Evolutionary conservation across 805 yeast species (phyloP), one percentile per base, ranked within the genome.

Genomic region (Zygotorulaspora sp.): DNA sequence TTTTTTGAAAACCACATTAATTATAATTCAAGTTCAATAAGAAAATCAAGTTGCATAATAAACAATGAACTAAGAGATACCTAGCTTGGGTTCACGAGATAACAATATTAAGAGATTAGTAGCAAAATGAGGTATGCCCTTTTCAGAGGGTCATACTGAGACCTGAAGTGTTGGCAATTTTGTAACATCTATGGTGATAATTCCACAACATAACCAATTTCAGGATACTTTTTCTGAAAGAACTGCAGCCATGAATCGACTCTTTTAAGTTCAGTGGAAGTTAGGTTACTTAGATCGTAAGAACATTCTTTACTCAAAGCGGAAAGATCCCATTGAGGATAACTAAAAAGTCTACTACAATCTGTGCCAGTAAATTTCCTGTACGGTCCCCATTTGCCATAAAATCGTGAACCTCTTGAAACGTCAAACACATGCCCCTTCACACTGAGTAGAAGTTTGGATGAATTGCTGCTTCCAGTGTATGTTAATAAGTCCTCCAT

Each of bases 331-430:
- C 52, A 51, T 18, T 41, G 37, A 2, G 48, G 37, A 36, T 40
- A 45, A 14, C 47, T 39, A 33, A 53, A 47, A 5, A 43, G 24
- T 15, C 44, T 50, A 5, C 56, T 49, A 33, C 58, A 53, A 32
- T 53, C 58, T 5, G 43, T 41, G 13, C 56, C 58, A 10, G 52
- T 44, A 32, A 51, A 51, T 24, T 48, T 50, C 24, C 33, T 39
- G 29, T 53, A 53, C 2, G 56, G 41, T 8, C 58, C 58, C 47
- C 53, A 47, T 24, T 44, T 46, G 9, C 58, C 58, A 27, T 53
- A 53, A 35, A 51, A 43, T 5, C 42, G 30, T 4, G 47, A 30
- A 6, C 52, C 45, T 11, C 41, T 32, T 8, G 55, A 44, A 10
- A 53, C 58, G 38, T 53, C 58, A 33, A 49, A 53, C 10, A 53